Evolutionary conservation across 2,329 filamentous ascomycete genomes (phyloP).

Genomic region (Amesomyces nigricolor): DNA sequence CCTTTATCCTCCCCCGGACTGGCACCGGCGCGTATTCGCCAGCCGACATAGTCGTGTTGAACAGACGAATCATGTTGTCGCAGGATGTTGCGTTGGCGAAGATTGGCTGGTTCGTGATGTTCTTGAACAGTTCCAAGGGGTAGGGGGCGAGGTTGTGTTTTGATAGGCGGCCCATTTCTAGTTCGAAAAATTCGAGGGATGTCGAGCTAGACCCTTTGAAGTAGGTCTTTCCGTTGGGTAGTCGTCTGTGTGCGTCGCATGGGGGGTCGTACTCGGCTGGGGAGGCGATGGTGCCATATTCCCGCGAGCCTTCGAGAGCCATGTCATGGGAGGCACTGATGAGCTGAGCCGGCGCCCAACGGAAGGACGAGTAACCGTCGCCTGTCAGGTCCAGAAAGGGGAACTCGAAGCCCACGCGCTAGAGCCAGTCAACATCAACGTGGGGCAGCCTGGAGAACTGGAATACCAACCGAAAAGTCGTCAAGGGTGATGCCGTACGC

Average conservation of each 20-base stretch:
- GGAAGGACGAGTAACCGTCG: constrained; percentile 47
- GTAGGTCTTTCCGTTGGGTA: constrained; percentile 27
- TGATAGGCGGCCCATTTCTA: constrained; percentile 26
- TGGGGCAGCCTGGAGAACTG: neutral
- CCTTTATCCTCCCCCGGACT: constrained; percentile 26
- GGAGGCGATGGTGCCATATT: constrained; percentile 42
- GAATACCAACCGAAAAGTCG: constrained; percentile 43
- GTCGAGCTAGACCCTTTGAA: constrained; percentile 23
- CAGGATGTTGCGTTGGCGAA: constrained; percentile 43
- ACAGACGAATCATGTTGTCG: constrained; percentile 34
- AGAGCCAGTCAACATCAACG: constrained; percentile 17
- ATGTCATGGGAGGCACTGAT: constrained; percentile 39
- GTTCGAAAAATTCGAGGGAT: constrained; percentile 28
- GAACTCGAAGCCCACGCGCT: constrained; percentile 49
- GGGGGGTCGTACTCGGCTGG: constrained; percentile 41
- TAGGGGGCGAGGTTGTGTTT: constrained; percentile 27
- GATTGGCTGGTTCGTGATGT: constrained; percentile 53
- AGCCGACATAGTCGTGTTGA: constrained; percentile 29
- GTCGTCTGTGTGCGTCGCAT: constrained; percentile 44
- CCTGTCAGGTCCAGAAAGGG: constrained; percentile 50
- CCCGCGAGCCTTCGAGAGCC: constrained; percentile 40
- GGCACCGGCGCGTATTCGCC: constrained; percentile 25
- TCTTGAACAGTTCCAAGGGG: constrained; percentile 40
- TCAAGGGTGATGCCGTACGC: constrained; percentile 36
- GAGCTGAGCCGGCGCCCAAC: constrained; percentile 43